phyloP scores from a whole-genome alignment of 768 basidiomycete genomes.

The Rhodocollybia butyracea region DNA sequence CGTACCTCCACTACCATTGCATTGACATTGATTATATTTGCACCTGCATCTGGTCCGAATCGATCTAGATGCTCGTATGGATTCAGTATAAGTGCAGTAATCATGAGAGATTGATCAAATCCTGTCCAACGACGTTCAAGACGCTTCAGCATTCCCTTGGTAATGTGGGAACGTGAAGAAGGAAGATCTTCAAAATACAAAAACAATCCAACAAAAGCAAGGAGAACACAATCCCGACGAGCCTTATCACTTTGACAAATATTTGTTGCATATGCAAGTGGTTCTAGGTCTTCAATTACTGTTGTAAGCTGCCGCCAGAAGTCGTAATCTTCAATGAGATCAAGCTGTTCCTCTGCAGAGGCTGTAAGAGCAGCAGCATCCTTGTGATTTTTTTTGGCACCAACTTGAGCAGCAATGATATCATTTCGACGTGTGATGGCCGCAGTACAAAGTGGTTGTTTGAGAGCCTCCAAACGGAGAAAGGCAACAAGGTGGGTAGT shows the following conservation, averaged over 20 bases:
- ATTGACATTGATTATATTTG: background rate
- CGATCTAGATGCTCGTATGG: background rate
- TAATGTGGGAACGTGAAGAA: background rate
- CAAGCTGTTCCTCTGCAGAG: constrained; percentile 7
- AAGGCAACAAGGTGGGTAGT: constrained; percentile 25
- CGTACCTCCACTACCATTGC: background rate
- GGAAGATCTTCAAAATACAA: background rate
- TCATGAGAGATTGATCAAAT: background rate
- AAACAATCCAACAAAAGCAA: background rate
- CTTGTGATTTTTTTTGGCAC: constrained; percentile 21
- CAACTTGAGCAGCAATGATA: constrained; percentile 23
- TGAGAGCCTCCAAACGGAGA: constrained; percentile 16
- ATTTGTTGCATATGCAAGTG: background rate
- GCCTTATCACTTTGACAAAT: background rate
- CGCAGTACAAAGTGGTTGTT: constrained; percentile 17
- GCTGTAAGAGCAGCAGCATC: background rate
- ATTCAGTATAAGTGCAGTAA: background rate
- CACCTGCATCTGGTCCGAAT: background rate
- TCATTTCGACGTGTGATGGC: constrained; percentile 14
- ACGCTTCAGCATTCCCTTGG: no score
- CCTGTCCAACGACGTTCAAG: background rate
- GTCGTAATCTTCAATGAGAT: constrained; percentile 13
- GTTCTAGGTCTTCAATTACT: background rate
- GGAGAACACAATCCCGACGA: background rate
- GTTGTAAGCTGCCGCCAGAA: background rate